Evolutionary conservation across 805 yeast genomes (phyloP).

Genomic region (Saccharomycopsis amapae): DNA sequence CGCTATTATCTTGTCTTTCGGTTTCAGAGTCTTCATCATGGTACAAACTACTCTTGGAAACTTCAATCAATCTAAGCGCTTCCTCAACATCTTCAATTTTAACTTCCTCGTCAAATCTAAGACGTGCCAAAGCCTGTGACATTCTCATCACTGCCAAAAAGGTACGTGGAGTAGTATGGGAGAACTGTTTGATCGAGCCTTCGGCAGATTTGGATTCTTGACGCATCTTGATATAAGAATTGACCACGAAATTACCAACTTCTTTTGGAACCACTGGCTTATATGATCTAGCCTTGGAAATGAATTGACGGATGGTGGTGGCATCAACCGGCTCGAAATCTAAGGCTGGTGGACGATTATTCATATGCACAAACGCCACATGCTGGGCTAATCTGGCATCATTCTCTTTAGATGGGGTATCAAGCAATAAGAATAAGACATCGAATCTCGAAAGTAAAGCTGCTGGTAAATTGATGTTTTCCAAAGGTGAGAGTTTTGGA

Average conservation of each 20-base stretch:
- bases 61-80: slow-evolving; percentile 79
- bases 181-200: slow-evolving; percentile 68
- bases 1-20: slow-evolving; percentile 54
- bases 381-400: slow-evolving; percentile 89
- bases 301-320: slow-evolving; percentile 74
- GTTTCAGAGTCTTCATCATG: slow-evolving; percentile 40
- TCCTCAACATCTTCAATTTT: slow-evolving; percentile 84
- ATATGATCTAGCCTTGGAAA: slow-evolving; percentile 74
- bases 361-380: slow-evolving; percentile 94
- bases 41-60: slow-evolving; percentile 77
- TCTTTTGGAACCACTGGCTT: slow-evolving; percentile 80
- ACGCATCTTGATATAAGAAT: slow-evolving; percentile 82
- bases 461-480: slow-evolving; percentile 93
- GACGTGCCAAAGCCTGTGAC: slow-evolving; percentile 90
- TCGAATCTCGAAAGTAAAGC: slow-evolving; percentile 94
- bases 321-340: slow-evolving; percentile 74
- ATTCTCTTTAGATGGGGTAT: slow-evolving; percentile 67
- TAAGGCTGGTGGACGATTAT: slow-evolving; percentile 70
- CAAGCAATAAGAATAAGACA: slow-evolving; percentile 77
- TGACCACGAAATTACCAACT: slow-evolving; percentile 82
- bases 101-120: slow-evolving; percentile 72
- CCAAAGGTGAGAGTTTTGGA: slow-evolving; percentile 82
- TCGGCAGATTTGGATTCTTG: slow-evolving; percentile 82
- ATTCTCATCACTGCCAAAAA: slow-evolving; percentile 83
- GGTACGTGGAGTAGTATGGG: slow-evolving; percentile 94